phyloP scores from a whole-genome alignment of 805 yeast species.

The Diddensiella transvaalensis region DNA sequence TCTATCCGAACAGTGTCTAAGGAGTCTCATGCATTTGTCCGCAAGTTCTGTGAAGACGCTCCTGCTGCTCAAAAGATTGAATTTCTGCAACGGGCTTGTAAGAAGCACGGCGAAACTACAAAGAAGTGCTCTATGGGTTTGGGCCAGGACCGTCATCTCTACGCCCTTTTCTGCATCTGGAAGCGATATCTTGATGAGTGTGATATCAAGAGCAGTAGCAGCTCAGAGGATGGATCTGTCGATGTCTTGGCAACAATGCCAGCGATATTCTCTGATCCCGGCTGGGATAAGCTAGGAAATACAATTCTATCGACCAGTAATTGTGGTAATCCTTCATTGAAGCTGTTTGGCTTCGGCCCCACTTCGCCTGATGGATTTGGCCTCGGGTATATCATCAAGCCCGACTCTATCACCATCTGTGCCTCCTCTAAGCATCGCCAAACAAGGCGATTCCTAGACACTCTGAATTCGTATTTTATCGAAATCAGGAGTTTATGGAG shows the following conservation, averaged over 20 bases:
- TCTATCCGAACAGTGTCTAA: conserved; percentile 81
- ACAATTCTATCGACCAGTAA: conserved; percentile 79
- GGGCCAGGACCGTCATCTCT: conserved; percentile 91
- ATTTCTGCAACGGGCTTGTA: conserved; percentile 64
- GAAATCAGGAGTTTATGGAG: conserved; percentile 51
- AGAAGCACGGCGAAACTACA: conserved; percentile 63
- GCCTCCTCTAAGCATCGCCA: conserved; percentile 87
- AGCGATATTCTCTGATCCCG: conserved; percentile 72
- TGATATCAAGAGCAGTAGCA: conserved; percentile 25
- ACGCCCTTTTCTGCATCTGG: conserved; percentile 86
- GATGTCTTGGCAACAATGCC: conserved; percentile 46
- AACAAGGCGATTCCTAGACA: conserved; percentile 70
- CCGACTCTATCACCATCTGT: conserved; percentile 72
- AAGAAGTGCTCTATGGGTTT: conserved; percentile 66
- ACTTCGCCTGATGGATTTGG: conserved; percentile 89
- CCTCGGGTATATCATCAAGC: conserved; percentile 84
- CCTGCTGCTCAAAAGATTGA: conserved; percentile 57
- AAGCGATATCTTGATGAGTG: conserved; percentile 39
- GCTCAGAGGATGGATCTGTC: conserved; percentile 29
- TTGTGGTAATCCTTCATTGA: conserved; percentile 88
- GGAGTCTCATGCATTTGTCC: conserved; percentile 76
- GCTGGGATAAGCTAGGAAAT: conserved; percentile 83
- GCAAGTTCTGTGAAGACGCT: conserved; percentile 74
- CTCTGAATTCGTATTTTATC: conserved; percentile 56
- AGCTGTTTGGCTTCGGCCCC: conserved; percentile 89